Evolutionary conservation across 495 filamentous ascomycete genomes (phyloP), one percentile per base, ranked within the genome.

Genomic region (Xeromyces bisporus): DNA sequence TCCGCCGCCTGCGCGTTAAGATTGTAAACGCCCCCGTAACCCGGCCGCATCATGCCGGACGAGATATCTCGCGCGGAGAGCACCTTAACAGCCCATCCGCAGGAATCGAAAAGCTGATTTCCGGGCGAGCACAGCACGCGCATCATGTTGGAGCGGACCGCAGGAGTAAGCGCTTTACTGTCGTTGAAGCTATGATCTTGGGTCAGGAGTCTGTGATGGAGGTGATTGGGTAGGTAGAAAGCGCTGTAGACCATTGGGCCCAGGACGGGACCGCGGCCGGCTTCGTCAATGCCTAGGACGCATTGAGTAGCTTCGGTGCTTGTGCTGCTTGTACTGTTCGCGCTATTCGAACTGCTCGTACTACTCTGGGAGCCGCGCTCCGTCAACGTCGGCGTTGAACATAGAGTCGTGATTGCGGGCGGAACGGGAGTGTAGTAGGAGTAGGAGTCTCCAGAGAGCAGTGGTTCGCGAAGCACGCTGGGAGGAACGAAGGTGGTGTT

Each of bases 1-100:
- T 97, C 87, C 68, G 92, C 78, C 1, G 89, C 89, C 53, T 96
- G 89, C n/a, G 85, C 84, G 55, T 97, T 97, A 33, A 97, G 66
- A 47, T 97, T 97, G 56, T 93, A 93, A 0, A 64, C 59, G n/a
- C n/a, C n/a, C 3, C 63, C 67, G 0, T 52, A 50, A 24, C 50
- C 40, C 8, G 83, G 63, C 16, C 66, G 64, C 49, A 93, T 67
- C 77, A 92, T 91, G 29, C 76, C 73, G 1, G 81, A 66, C 12
- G 68, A 67, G 32, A 92, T 92, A 50, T 87, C 80, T 21, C 81
- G 71, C 9, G 85, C 81, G 2, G 84, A 93, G 33, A 96, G 74
- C 8, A 76, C 56, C 3, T 76, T 71, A 3, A 77, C 69, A 7
- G 82, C 84, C 73, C 81, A 93, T 4, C 85, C 85, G 53, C 81